These are phyloP conservation scores for Passalora sequoiae DNA, from an alignment of 2,329 filamentous ascomycete species.

Conservation along the genomic window DNA sequence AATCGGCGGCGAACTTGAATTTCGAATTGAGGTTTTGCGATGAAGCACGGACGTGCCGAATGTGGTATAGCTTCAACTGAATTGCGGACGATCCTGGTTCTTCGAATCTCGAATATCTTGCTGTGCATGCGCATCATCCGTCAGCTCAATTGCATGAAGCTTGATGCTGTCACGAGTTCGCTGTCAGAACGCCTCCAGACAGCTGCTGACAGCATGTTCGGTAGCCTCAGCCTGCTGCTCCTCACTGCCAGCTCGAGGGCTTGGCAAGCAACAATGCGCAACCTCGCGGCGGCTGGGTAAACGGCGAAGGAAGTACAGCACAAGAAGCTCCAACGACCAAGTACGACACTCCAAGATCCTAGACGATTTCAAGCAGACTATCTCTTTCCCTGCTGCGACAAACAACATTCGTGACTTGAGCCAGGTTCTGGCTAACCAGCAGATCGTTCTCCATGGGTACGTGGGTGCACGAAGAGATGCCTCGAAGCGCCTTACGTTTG, in stretches of 20 bases:
- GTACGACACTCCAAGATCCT: too few species aligned
- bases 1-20: constrained; percentile 11
- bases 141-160: constrained; percentile 3
- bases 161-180: constrained; percentile 27
- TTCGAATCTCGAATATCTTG: not conserved
- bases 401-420: constrained; percentile 33
- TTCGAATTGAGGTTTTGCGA: too few species aligned
- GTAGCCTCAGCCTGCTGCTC: too few species aligned
- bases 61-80: too few species aligned
- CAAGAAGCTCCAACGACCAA: too few species aligned
- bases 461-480: constrained; percentile 63
- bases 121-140: not conserved
- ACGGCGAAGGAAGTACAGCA: too few species aligned
- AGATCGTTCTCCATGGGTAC: constrained; percentile 63
- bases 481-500: constrained; percentile 66
- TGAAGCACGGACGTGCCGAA: too few species aligned
- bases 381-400: constrained; percentile 45
- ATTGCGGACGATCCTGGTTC: too few species aligned
- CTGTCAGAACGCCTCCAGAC: constrained; percentile 14
- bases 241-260: too few species aligned
- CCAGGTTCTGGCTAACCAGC: constrained; percentile 28
- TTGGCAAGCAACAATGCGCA: not conserved
- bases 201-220: constrained; percentile 8
- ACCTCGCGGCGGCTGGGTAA: too few species aligned
- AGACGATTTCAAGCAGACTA: constrained; percentile 31